phyloP scores from a whole-genome alignment of 2,329 filamentous ascomycete species.

The Pseudocercospora macadamiae region DNA sequence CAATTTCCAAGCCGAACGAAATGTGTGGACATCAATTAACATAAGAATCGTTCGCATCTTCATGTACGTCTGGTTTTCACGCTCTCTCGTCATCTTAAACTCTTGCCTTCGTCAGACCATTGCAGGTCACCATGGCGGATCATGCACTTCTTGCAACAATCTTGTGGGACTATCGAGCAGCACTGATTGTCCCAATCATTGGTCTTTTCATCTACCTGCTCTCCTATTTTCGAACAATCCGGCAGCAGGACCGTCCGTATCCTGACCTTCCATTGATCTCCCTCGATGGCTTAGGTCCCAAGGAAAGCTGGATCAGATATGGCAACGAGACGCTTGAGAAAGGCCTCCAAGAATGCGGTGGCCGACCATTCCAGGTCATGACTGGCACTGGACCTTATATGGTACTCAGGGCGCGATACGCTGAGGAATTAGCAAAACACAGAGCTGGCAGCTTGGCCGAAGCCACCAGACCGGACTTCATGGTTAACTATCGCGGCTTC shows the following conservation, averaged over 20 bases:
- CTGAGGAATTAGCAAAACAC: constrained; percentile 17
- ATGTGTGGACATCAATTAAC: too few relatives aligned
- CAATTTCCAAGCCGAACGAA: too few relatives aligned
- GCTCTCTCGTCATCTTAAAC: too few relatives aligned
- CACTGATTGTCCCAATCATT: neutral
- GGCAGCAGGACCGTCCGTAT: neutral
- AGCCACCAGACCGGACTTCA: constrained; percentile 14
- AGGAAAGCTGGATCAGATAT: neutral
- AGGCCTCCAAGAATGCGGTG: constrained; percentile 1
- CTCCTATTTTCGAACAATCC: neutral
- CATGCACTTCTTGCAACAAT: too few relatives aligned
- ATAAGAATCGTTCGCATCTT: too few relatives aligned
- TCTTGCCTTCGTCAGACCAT: too few relatives aligned
- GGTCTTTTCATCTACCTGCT: neutral
- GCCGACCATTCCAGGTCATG: constrained; percentile 20
- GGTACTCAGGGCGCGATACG: constrained; percentile 16
- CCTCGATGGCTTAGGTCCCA: constrained; percentile 4
- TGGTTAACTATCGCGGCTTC: constrained; percentile 19
- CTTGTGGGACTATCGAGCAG: too few relatives aligned
- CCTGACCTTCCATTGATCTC: constrained; percentile 3
- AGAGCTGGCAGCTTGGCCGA: constrained; percentile 14
- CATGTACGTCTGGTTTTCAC: too few relatives aligned
- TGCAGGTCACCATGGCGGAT: too few relatives aligned
- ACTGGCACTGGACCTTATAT: constrained; percentile 22
- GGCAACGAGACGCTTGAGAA: constrained; percentile 5